These are phyloP conservation scores for Trichoderma sp. DNA, from an alignment of 2,329 filamentous ascomycete species.

Conservation along the genomic window DNA sequence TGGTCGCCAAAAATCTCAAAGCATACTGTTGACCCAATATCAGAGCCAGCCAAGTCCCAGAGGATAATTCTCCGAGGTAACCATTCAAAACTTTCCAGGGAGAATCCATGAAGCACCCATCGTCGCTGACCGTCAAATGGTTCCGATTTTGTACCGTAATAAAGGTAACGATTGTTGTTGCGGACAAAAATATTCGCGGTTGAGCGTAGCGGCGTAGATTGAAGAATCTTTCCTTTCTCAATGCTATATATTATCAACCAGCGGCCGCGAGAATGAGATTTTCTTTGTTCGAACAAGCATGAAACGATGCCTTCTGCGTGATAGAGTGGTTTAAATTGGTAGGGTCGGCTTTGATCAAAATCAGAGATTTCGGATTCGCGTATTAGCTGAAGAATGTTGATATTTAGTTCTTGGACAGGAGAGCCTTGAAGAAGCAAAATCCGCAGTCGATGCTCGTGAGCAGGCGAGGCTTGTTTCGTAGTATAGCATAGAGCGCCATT, in stretches of 20 bases:
- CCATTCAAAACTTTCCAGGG: conserved; percentile 46
- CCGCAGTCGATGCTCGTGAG: conserved; percentile 49
- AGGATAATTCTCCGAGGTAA: conserved; percentile 52
- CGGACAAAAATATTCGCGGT: conserved; percentile 65
- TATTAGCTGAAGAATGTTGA: conserved; percentile 51
- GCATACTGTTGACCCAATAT: conserved; percentile 67
- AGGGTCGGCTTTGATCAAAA: conserved; percentile 40
- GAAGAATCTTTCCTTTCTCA: conserved; percentile 48
- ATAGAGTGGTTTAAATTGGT: conserved; percentile 57
- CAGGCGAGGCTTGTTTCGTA: conserved; percentile 37
- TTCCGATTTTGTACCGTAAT: conserved; percentile 65
- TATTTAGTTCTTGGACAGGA: conserved; percentile 53
- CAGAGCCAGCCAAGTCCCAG: conserved; percentile 61
- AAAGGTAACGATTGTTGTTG: conserved; percentile 62
- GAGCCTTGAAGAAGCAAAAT: conserved; percentile 59
- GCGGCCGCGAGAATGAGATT: conserved; percentile 38
- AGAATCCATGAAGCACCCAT: conserved; percentile 62
- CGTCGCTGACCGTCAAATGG: conserved; percentile 56
- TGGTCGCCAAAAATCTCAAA: conserved; percentile 68
- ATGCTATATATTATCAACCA: conserved; percentile 53
- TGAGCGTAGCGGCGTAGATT: conserved; percentile 46
- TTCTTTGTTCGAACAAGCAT: conserved; percentile 54
- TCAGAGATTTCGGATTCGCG: conserved; percentile 37
- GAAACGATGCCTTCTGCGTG: conserved; percentile 59
- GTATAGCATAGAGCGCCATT: conserved; percentile 68